phyloP scores from a whole-genome alignment of 208 protist species.

The Leishmania guyanensis region DNA sequence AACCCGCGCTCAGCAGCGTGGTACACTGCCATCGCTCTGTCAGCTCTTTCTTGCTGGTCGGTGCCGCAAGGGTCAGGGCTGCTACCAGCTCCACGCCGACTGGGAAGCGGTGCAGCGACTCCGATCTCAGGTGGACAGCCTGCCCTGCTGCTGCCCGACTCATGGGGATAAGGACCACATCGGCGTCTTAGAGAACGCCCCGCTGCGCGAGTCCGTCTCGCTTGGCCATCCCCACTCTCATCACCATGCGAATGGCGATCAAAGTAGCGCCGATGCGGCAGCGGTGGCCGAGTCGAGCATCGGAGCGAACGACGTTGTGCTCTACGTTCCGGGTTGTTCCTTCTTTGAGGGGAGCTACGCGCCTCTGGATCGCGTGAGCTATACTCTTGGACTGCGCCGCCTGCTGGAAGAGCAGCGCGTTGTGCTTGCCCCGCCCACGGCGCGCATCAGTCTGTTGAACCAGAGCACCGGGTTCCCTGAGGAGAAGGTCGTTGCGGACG shows the following conservation, averaged over 20 bases:
- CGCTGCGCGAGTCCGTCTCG: constrained; percentile 16
- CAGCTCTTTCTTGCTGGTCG: constrained; percentile 71
- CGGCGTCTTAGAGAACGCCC: constrained; percentile 32
- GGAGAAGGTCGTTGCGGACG: constrained; percentile 32
- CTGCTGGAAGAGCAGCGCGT: constrained; percentile 49
- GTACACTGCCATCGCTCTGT: constrained; percentile 69
- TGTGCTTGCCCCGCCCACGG: background rate
- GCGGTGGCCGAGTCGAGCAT: constrained; percentile 11
- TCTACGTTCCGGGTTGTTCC: constrained; percentile 41
- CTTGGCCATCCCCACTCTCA: constrained; percentile 1
- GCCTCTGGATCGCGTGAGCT: constrained; percentile 57
- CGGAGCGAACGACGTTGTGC: constrained; percentile 28
- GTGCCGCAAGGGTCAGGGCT: constrained; percentile 70
- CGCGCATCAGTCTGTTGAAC: constrained; percentile 17
- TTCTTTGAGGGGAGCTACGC: constrained; percentile 35
- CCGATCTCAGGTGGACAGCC: constrained; percentile 50
- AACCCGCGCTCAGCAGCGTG: constrained; percentile 61
- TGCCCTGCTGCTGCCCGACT: constrained; percentile 73
- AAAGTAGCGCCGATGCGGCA: background rate
- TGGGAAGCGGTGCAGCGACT: constrained; percentile 56
- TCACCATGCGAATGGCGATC: background rate
- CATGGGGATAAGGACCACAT: constrained; percentile 72
- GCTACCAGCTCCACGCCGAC: constrained; percentile 81
- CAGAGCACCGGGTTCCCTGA: constrained; percentile 28
- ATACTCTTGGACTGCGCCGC: constrained; percentile 61